Evolutionary conservation across 306 rosid species (phyloP).

Genomic region (Lathyrus oleraceus): DNA sequence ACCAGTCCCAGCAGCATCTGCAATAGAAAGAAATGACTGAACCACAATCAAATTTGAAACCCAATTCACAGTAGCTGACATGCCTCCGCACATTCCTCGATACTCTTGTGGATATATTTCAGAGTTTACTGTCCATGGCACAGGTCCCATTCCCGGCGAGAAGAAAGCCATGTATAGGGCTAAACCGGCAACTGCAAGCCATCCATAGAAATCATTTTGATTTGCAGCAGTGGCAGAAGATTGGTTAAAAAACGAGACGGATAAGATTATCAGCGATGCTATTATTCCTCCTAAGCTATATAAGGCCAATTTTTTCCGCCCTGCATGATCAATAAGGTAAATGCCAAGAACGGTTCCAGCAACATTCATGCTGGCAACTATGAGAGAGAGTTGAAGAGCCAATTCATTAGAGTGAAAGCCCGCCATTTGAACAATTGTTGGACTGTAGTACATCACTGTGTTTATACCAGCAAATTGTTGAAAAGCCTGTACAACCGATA

Average conservation of each 20-base stretch:
- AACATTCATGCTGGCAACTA: constrained; percentile 81
- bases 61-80: constrained; percentile 96
- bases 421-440: constrained; percentile 94
- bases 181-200: constrained; percentile 75
- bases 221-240: constrained; percentile 38
- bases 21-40: constrained; percentile 68
- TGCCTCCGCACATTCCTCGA: constrained; percentile 85
- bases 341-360: constrained; percentile 80
- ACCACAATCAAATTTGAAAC: constrained; percentile 80
- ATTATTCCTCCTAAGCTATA: constrained; percentile 76
- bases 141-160: constrained; percentile 94
- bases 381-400: constrained; percentile 81
- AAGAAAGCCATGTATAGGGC: constrained; percentile 71
- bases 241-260: constrained; percentile 53
- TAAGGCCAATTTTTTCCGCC: constrained; percentile 69
- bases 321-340: constrained; percentile 76
- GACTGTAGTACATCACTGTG: constrained; percentile 46
- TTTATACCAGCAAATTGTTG: constrained; percentile 95
- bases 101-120: constrained; percentile 88
- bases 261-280: constrained; percentile 59
- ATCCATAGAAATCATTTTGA: constrained; percentile 50
- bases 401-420: constrained; percentile 74
- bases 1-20: constrained; percentile 70
- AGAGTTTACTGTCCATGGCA: constrained; percentile 94
- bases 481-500: constrained; percentile 76